phyloP scores from a whole-genome alignment of 352 stramenopile species.

The Phytophthora ohioensis region DNA sequence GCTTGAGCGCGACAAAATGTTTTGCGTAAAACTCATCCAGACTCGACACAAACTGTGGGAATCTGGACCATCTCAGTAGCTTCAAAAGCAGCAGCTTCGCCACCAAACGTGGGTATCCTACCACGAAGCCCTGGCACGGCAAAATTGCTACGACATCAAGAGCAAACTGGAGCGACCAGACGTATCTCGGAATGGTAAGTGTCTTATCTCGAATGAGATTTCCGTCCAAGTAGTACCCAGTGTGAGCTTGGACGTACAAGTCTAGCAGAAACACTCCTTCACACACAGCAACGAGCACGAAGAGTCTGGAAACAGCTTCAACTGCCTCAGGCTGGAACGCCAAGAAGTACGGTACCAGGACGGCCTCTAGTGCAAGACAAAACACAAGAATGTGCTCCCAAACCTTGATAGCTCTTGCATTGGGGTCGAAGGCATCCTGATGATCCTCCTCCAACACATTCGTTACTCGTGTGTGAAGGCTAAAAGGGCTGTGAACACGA shows the following conservation, averaged over 20 bases:
- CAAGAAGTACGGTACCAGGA: conserved; percentile 66
- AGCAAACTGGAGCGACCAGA: conserved; percentile 53
- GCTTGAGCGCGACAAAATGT: conserved; percentile 61
- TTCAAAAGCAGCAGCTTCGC: conserved; percentile 49
- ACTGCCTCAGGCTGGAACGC: conserved; percentile 41
- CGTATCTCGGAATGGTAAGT: conserved; percentile 54
- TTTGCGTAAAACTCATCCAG: conserved; percentile 72
- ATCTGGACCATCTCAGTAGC: conserved; percentile 50
- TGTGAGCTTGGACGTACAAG: conserved; percentile 66
- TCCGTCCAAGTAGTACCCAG: conserved; percentile 66
- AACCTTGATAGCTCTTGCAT: conserved; percentile 43
- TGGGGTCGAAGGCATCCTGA: conserved; percentile 58
- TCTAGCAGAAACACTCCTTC: conserved; percentile 66
- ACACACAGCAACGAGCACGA: conserved; percentile 32
- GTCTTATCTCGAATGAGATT: conserved; percentile 59
- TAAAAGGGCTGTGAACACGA: conserved; percentile 22
- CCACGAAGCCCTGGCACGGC: conserved; percentile 23
- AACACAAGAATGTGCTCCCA: conserved; percentile 69
- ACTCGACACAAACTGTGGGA: conserved; percentile 55
- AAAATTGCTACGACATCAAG: conserved; percentile 63
- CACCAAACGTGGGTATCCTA: conserved; percentile 11
- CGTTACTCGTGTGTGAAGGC: conserved; percentile 22
- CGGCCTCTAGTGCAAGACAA: conserved; percentile 56
- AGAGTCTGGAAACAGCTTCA: conserved; percentile 35
- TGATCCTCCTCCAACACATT: conserved; percentile 32